Base-by-base conservation (phyloP, 176 grass and related monocot species). In the Cenchrus fungigraminus region DNA sequence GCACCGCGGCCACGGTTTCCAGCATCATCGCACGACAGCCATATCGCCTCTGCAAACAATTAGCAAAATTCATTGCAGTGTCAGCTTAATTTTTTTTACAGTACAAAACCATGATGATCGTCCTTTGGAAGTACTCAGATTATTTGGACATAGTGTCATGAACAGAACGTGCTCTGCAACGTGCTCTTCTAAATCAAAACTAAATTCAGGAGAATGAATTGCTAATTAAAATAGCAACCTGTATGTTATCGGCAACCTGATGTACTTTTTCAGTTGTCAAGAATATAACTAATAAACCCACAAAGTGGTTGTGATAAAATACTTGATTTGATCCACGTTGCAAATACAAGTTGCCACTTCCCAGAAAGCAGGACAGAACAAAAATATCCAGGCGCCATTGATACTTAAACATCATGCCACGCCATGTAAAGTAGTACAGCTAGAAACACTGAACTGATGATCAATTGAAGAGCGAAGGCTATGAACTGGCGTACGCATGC, bases 21-120 rank as follows among this genome's bases (percentile, higher is more conserved):
- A 90, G 80, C 89, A 87, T 90, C 89, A 90, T 87, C 2, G 84
- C 89, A 6, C 89, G 89, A 84, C 89, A 90, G 17, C 89, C 89
- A 6, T 90, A 87, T 68, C 89, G 59, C 89, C 89, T 87, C 89
- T 87, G 80, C 60, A 69, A 9, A 76, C 29, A 68, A 83, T 68
- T 74, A 65, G 3, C 9, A 49, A 57, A 67, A 83, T 59, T 67
- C 50, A 5, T 73, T 29, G 11, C n/a, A 19, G 50, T 63, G 51
- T 86, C 74, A 86, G 85, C 32, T 76, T 37, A 59, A 4, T 9
- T 61, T 61, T 25, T 31, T 1, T 31, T 31, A 31, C 17, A 57
- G 19, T 4, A 28, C n/a, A 29, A 0, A 13, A 45, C 12, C 73
- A 20, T 11, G 54, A 44, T 1, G 9, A 49, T 37, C 7, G 37